These are phyloP conservation scores for Glycine latifolia DNA, from an alignment of 306 rosid species.

Conservation along the genomic window DNA sequence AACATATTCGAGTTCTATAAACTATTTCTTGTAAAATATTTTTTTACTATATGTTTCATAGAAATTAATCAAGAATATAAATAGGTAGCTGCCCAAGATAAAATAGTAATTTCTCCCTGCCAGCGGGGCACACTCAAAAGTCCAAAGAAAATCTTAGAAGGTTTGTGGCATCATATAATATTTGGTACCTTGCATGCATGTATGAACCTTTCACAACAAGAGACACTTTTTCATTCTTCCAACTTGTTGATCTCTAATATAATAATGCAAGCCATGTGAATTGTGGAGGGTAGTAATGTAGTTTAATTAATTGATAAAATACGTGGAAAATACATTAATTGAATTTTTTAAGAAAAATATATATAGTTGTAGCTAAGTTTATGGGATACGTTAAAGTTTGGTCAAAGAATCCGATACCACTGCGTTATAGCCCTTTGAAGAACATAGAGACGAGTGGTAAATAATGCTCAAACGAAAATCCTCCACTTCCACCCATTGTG, in stretches of 20 bases:
- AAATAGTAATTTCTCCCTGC: not conserved
- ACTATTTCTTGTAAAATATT: too few relatives aligned
- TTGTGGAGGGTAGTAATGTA: slow-evolving; percentile 9
- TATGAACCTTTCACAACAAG: slow-evolving; percentile 23
- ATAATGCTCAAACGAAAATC: slow-evolving; percentile 33
- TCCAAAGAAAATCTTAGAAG: not conserved
- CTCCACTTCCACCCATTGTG: slow-evolving; percentile 40
- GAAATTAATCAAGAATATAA: too few relatives aligned
- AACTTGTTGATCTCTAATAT: not conserved
- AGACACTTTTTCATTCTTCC: slow-evolving; percentile 12
- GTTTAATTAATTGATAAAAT: slow-evolving; percentile 6
- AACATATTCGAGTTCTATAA: too few relatives aligned
- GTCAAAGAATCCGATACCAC: slow-evolving; percentile 53
- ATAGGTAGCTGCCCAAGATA: too few relatives aligned
- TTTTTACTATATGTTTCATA: too few relatives aligned
- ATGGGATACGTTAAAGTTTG: slow-evolving; percentile 36
- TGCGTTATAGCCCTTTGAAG: slow-evolving; percentile 26
- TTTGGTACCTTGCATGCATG: not conserved
- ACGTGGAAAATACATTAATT: too few relatives aligned
- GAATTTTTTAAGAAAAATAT: too few relatives aligned
- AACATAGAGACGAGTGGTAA: slow-evolving; percentile 44
- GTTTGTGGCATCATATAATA: not conserved
- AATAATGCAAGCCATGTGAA: slow-evolving; percentile 13
- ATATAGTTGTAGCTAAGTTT: not conserved
- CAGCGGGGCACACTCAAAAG: not conserved